These are phyloP conservation scores for Sanghuangporus sanghuang DNA, from an alignment of 1,284 basidiomycete genomes.

Conservation along the genomic window DNA sequence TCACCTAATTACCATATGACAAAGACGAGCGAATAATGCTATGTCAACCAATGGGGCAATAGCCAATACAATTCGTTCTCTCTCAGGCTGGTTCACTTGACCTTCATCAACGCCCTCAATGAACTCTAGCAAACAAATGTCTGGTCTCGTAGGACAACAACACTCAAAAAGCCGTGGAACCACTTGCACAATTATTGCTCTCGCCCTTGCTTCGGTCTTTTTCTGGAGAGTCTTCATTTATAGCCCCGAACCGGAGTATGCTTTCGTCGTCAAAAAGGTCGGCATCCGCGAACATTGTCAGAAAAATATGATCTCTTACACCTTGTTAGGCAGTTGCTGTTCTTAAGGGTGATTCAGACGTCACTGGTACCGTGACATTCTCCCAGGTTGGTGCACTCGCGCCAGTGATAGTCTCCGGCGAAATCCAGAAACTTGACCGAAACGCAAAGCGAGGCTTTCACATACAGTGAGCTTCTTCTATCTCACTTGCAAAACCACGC, in stretches of 20 bases:
- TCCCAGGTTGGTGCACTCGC: slow-evolving; percentile 47
- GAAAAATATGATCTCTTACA: background rate
- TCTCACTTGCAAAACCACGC: background rate
- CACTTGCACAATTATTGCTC: slow-evolving; percentile 1
- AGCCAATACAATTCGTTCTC: background rate
- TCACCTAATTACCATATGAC: background rate
- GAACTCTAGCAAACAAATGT: background rate
- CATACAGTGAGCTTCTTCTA: slow-evolving; percentile 55
- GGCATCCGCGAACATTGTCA: background rate
- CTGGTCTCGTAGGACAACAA: background rate
- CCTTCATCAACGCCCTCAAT: background rate
- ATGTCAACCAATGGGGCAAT: background rate
- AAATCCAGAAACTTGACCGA: slow-evolving; percentile 56
- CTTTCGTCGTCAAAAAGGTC: slow-evolving; percentile 5
- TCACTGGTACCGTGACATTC: slow-evolving; percentile 63
- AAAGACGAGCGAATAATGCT: background rate
- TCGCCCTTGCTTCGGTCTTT: background rate
- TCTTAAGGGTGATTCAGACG: slow-evolving; percentile 55
- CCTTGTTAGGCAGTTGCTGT: slow-evolving; percentile 56
- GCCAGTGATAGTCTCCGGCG: slow-evolving; percentile 59
- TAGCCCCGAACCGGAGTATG: background rate
- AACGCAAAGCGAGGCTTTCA: slow-evolving; percentile 69
- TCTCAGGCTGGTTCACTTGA: background rate
- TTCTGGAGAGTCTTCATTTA: slow-evolving; percentile 9
- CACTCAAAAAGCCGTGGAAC: slow-evolving; percentile 9